Evolutionary conservation across 2,329 filamentous ascomycete genomes (phyloP).

Genomic region (Pestalotiopsis sp.): DNA sequence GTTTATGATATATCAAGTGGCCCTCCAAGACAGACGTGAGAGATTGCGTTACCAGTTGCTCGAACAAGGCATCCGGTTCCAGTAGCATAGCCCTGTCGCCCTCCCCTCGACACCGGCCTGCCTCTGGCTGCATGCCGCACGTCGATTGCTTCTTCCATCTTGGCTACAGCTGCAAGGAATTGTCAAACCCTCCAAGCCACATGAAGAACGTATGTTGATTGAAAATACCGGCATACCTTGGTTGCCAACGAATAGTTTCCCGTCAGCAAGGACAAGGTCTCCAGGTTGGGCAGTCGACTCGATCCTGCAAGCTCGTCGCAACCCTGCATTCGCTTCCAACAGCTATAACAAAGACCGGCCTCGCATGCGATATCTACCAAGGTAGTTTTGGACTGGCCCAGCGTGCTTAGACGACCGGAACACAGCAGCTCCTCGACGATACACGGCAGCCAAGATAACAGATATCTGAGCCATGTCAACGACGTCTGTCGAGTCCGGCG

Average conservation of each 20-base stretch:
- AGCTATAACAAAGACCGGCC: neutral
- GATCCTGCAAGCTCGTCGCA: neutral
- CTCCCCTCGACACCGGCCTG: neutral
- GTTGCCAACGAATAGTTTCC: neutral
- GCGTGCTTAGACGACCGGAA: neutral
- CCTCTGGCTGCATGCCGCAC: neutral
- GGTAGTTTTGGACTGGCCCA: neutral
- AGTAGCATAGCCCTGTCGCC: neutral
- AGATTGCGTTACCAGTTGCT: neutral
- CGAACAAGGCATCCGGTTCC: neutral
- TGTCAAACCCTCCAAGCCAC: neutral
- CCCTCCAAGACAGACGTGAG: neutral
- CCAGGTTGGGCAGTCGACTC: neutral
- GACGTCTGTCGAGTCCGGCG: conserved; percentile 20
- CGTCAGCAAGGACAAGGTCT: conserved; percentile 1
- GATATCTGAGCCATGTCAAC: conserved; percentile 17
- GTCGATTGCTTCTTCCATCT: neutral
- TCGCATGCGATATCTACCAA: neutral
- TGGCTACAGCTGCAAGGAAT: neutral
- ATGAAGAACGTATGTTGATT: neutral
- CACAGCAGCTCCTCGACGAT: neutral
- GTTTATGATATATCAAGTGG: neutral
- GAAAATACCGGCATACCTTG: neutral
- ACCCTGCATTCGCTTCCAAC: neutral
- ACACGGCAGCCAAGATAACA: neutral